Base-by-base conservation (phyloP, 176 grass and related monocot species). In the Phyllostachys edulis region DNA sequence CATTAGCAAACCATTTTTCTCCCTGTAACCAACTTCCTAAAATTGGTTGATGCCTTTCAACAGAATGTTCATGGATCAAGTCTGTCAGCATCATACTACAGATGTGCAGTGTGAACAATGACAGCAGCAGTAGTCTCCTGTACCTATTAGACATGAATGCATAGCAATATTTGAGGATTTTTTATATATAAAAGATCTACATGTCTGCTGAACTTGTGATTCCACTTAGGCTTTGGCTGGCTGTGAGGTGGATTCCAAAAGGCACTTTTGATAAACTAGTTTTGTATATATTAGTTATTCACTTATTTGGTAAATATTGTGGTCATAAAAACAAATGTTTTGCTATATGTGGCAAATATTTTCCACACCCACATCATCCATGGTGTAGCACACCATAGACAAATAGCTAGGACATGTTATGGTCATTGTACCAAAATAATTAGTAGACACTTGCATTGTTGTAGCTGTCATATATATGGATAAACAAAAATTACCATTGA, bases 301-400 rank as follows among this genome's bases (percentile, higher is more conserved):
- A 65, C 8, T 37, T 62, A 24, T 57, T 69, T 23, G 2, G 27
- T 3, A 62, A 37, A 45, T 63, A 47, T 45, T 82, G 12, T 47
- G 68, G 40, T 78, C 77, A 47, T 74, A 17, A 15, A 9, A 46
- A 20, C n/a, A 73, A 46, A 72, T n/a, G n/a, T 57, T 57, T 52
- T 82, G 70, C 14, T 27, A 46, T 65, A 73, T 15, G 9, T 42
- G 18, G 17, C 38, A 60, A 23, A 20, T 34, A 61, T 56, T 44
- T 83, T 72, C 57, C 40, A 62, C 18, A 27, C 11, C 56, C 17
- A 24, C 42, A 27, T 40, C 39, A 71, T 88, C 80, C 65, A 80
- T 50, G 47, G 50, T 6, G 68, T 46, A 67, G 12, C 6, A 36
- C 63, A 6, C 6, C 11, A 7, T 80, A 52, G 18, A 67, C 47